These are phyloP conservation scores for Venustampulla echinocandica DNA, from an alignment of 495 filamentous ascomycete genomes.

Conservation along the genomic window DNA sequence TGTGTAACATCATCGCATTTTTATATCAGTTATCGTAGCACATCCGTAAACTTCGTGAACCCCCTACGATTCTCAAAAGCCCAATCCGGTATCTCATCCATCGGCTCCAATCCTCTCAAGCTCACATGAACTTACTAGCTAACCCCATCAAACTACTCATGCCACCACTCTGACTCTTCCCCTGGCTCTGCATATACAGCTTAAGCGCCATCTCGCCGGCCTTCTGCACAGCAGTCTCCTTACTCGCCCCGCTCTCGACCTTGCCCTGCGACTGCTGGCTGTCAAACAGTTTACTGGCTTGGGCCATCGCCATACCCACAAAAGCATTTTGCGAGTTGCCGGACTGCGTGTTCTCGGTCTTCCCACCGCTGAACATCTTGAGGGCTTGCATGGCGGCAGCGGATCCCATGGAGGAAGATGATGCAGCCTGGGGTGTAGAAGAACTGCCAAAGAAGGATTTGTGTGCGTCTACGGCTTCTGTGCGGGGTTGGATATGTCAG, in stretches of 20 bases:
- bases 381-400: conserved; percentile 62
- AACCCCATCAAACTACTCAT: conserved; percentile 27
- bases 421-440: conserved; percentile 29
- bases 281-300: conserved; percentile 47
- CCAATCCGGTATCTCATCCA: not conserved
- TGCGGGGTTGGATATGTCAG: not conserved
- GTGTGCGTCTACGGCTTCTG: conserved; percentile 46
- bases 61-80: too few relatives aligned
- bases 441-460: conserved; percentile 42
- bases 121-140: conserved; percentile 34
- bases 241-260: conserved; percentile 35
- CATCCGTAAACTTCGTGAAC: too few relatives aligned
- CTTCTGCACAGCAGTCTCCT: conserved; percentile 42
- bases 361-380: conserved; percentile 49
- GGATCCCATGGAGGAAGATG: conserved; percentile 39
- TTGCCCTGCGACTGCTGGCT: conserved; percentile 37
- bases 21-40: too few relatives aligned
- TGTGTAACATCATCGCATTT: too few relatives aligned
- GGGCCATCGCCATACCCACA: conserved; percentile 44
- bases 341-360: conserved; percentile 21
- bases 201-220: conserved; percentile 46
- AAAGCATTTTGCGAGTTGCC: conserved; percentile 32
- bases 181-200: conserved; percentile 46
- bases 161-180: conserved; percentile 15
- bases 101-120: not conserved